Conservation (phyloP, 768 basidiomycete genomes). For the Cubamyces sp. region DNA sequence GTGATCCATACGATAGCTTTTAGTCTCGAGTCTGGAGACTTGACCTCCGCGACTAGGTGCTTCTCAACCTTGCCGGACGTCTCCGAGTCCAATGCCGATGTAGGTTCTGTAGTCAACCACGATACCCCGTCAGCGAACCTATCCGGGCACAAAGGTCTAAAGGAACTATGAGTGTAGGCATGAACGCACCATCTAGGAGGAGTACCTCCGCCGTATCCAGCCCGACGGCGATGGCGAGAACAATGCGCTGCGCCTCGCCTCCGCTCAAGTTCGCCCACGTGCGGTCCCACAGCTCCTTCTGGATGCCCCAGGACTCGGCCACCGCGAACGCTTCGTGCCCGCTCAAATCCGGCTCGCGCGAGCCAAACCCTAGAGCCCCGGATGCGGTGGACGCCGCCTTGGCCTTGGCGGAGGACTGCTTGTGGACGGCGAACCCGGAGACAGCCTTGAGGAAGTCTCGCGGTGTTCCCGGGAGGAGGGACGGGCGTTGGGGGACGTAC, state of each 20-base stretch:
- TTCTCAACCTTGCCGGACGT: conserved; percentile 70
- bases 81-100: conserved; percentile 80
- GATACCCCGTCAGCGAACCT: neutral
- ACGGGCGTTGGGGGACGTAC: conserved; percentile 89
- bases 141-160: no score
- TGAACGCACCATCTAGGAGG: conserved; percentile 71
- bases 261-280: conserved; percentile 83
- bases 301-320: conserved; percentile 67
- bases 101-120: conserved; percentile 67
- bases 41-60: conserved; percentile 56
- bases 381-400: conserved; percentile 29
- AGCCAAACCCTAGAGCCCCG: neutral
- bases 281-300: conserved; percentile 72
- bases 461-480: conserved; percentile 83
- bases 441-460: conserved; percentile 68
- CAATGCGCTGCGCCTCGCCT: conserved; percentile 86
- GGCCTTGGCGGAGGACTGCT: conserved; percentile 24
- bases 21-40: conserved; percentile 48
- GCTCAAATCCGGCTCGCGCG: neutral
- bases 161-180: no score
- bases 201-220: conserved; percentile 78
- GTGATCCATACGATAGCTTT: conserved; percentile 89
- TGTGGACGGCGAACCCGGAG: conserved; percentile 52
- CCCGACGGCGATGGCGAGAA: conserved; percentile 74
- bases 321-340: conserved; percentile 50